Conservation (phyloP, 768 basidiomycete genomes). For the Calvatia gigantea region DNA sequence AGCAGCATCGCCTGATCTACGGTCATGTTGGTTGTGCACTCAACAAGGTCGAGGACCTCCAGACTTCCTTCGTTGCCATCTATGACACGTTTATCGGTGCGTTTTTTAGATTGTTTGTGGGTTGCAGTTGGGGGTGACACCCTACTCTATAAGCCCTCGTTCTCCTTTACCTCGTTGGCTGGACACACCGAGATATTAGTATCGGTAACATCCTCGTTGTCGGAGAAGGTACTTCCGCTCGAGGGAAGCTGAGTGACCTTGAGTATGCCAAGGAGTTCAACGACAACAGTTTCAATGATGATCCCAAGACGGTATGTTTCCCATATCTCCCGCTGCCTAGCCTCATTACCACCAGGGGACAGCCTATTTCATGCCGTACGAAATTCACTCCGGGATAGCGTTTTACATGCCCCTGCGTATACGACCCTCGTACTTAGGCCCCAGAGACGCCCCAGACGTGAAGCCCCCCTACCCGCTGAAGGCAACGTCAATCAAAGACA, state of each 20-base stretch:
- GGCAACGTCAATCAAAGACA: too few relatives aligned
- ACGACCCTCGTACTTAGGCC: too few relatives aligned
- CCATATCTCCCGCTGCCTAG: not conserved
- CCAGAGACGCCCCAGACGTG: not conserved
- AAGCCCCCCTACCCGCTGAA: not conserved
- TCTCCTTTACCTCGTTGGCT: slow-evolving; percentile 10
- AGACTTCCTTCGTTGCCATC: not conserved
- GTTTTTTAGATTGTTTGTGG: not conserved
- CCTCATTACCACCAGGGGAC: slow-evolving; percentile 2
- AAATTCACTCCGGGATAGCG: not conserved
- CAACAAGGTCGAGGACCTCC: slow-evolving; percentile 26
- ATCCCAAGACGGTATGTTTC: slow-evolving; percentile 5
- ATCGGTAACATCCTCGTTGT: slow-evolving; percentile 4
- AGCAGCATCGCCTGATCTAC: not conserved
- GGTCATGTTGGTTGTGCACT: not conserved
- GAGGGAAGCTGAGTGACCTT: not conserved
- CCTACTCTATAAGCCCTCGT: not conserved
- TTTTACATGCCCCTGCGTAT: not conserved
- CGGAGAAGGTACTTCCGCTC: not conserved
- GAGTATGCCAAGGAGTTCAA: slow-evolving; percentile 8
- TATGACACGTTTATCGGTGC: not conserved
- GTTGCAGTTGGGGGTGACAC: not conserved
- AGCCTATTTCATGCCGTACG: slow-evolving; percentile 13
- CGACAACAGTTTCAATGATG: not conserved
- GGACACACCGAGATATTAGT: slow-evolving; percentile 11